A percentile compares a stretch with the other conserved stretches of the same genome.
Conservation (phyloP, 2,329 filamentous ascomycete species). For the Cladosporium sp. region DNA sequence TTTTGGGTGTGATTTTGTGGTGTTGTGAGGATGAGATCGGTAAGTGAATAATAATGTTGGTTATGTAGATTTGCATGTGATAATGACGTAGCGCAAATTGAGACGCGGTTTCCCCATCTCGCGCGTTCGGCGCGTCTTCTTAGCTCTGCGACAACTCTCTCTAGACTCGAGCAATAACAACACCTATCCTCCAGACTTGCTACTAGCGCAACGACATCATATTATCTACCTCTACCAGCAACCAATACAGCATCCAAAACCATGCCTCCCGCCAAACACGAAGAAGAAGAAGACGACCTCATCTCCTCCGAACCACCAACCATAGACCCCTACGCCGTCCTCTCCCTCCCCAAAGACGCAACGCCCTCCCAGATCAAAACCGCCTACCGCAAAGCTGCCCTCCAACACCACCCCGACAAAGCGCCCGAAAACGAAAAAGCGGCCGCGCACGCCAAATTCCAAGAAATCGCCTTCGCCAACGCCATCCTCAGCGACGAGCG, state of each 20-base stretch:
- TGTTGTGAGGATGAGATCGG: not conserved
- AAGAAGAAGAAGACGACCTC: slow-evolving; percentile 43
- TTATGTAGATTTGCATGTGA: slow-evolving; percentile 7
- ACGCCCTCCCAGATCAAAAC: slow-evolving; percentile 77
- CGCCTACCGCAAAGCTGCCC: slow-evolving; percentile 84
- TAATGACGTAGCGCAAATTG: not conserved
- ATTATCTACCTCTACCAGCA: too few species aligned
- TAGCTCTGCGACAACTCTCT: not conserved
- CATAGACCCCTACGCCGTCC: slow-evolving; percentile 72
- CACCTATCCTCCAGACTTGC: too few species aligned
- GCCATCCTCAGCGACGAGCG: slow-evolving; percentile 80
- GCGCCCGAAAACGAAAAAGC: slow-evolving; percentile 56
- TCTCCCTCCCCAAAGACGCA: slow-evolving; percentile 65
- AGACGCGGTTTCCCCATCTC: not conserved
- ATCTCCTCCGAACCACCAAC: slow-evolving; percentile 62
- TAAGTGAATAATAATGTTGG: too few species aligned
- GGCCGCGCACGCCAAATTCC: slow-evolving; percentile 74
- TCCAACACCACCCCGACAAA: slow-evolving; percentile 72
- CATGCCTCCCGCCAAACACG: slow-evolving; percentile 4
- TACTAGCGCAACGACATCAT: too few species aligned
- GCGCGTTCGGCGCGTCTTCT: slow-evolving; percentile 12
- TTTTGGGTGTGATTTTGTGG: too few species aligned
- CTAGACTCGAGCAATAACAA: not conserved
- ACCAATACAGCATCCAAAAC: slow-evolving; percentile 15
- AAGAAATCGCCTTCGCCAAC: slow-evolving; percentile 88